Evolutionary conservation across 2,329 filamentous ascomycete species (phyloP).

Genomic region (Trematosphaeria pertusa): DNA sequence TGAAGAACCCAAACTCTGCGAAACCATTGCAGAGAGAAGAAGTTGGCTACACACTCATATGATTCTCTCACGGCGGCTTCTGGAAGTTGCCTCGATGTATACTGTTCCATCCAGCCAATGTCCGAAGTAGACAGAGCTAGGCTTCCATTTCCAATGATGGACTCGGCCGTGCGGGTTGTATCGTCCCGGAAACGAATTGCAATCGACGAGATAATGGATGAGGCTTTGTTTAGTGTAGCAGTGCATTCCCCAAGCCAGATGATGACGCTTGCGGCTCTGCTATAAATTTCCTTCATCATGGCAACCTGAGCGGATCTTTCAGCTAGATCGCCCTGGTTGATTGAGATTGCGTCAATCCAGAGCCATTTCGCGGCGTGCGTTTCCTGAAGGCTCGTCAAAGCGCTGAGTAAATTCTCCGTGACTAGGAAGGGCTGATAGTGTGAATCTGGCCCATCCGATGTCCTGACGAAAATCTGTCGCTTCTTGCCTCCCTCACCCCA

Average conservation of each 20-base stretch:
- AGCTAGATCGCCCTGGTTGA: conserved; percentile 30
- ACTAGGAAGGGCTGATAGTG: conserved; percentile 6
- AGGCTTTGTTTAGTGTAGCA: background rate
- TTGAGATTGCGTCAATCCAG: conserved; percentile 29
- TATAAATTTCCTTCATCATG: conserved; percentile 37
- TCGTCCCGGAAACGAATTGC: conserved; percentile 1
- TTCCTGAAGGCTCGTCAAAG: conserved; percentile 5
- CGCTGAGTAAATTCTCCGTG: conserved; percentile 13
- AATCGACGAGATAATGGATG: background rate
- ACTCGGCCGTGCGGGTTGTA: background rate
- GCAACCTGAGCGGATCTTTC: conserved; percentile 32
- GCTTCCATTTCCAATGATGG: conserved; percentile 2
- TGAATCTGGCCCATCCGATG: background rate
- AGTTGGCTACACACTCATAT: conserved; percentile 6
- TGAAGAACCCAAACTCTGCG: conserved; percentile 21
- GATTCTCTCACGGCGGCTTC: background rate
- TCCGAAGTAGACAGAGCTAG: conserved; percentile 1
- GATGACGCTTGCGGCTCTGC: conserved; percentile 29
- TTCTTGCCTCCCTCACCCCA: conserved; percentile 6
- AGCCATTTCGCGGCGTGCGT: conserved; percentile 13
- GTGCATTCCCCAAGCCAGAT: conserved; percentile 30
- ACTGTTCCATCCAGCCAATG: background rate
- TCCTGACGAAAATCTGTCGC: conserved; percentile 2
- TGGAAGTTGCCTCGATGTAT: background rate
- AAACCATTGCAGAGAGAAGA: conserved; percentile 19